Conservation (phyloP, 176 grass and related monocot species). For the Eremochloa ophiuroides region DNA sequence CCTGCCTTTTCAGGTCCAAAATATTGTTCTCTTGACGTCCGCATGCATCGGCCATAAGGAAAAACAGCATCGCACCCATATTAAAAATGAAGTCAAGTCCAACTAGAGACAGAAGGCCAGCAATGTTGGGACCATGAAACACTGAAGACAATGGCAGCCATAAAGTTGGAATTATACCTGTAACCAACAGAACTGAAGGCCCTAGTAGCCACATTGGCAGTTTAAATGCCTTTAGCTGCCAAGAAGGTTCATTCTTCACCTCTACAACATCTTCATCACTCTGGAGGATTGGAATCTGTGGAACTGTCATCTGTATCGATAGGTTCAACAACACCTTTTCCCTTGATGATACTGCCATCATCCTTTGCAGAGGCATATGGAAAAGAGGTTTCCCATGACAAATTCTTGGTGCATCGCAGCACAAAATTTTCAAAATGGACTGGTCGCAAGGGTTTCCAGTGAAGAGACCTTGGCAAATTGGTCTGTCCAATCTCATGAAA, state of each 20-base stretch:
- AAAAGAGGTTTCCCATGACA: slow-evolving; percentile 64
- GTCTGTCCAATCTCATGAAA: slow-evolving; percentile 4
- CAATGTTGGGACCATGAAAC: slow-evolving; percentile 69
- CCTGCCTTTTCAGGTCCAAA: slow-evolving; percentile 32
- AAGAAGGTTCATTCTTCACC: slow-evolving; percentile 35
- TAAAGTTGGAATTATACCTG: slow-evolving; percentile 77
- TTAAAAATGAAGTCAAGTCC: slow-evolving; percentile 92
- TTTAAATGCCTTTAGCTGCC: slow-evolving; percentile 32
- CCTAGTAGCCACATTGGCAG: slow-evolving; percentile 88
- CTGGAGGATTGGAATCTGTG: slow-evolving; percentile 58
- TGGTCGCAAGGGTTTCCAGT: slow-evolving; percentile 12
- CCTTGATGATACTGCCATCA: slow-evolving; percentile 49
- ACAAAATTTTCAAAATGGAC: slow-evolving; percentile 21
- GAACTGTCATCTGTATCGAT: slow-evolving; percentile 63
- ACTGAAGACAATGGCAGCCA: slow-evolving; percentile 81
- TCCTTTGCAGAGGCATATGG: slow-evolving; percentile 54
- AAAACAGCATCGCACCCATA: slow-evolving; percentile 89
- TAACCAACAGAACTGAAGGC: slow-evolving; percentile 69
- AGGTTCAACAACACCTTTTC: slow-evolving; percentile 49
- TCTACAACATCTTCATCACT: slow-evolving; percentile 51
- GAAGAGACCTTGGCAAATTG: slow-evolving; percentile 31
- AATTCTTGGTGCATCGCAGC: slow-evolving; percentile 44
- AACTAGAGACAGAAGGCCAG: slow-evolving; percentile 69
- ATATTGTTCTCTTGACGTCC: slow-evolving; percentile 49
- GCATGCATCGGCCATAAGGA: slow-evolving; percentile 88